Evolutionary conservation across 257 asterid genomes (phyloP), one percentile per base, ranked within the genome.

Genomic region (Penstemon barbatus): DNA sequence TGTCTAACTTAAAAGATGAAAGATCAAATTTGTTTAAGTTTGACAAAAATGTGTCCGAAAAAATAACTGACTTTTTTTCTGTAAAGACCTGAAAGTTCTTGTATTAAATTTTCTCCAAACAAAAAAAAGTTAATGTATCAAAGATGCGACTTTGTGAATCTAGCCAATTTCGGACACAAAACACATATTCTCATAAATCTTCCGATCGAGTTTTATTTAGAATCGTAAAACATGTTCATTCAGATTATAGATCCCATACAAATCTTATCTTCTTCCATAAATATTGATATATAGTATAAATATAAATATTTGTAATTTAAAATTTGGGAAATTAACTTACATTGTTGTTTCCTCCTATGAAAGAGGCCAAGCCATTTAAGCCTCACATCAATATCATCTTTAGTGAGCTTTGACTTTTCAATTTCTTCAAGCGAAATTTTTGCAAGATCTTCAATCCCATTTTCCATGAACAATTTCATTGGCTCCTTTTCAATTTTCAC

Each of bases 351-450:
- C 57, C 99, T 82, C 70, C 97, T 66, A 66, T 93, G 99, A 74
- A 93, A 93, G 37, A 93, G 91, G 38, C 99, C 99, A 42, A 93
- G 96, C 99, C 99, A 93, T 67, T 93, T 93, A 72, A 93, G 96
- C 57, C 99, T 84, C 0, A 84, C 84, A 70, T 93, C 99, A 67
- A 93, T 82, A 43, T 93, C 99, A 67, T 93, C 99, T 59, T 90
- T 93, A 5, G 75, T 79, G 7, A 80, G 74, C 82, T 93, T 93
- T 0, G 91, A 80, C 49, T 86, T 78, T 5, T 90, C 99, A 37
- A 93, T 79, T 9, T 90, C 96, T 71, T 90, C 96, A 8, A 93
- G 65, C 0, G 96, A 61, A 4, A 90, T 82, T 41, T 83, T 82
- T 0, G 97, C 72, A 6, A 90, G 85, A 42, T 88, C 89, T 65